Evolutionary conservation across 768 basidiomycete species (phyloP).

Genomic region (Lactifluus subvellereus): DNA sequence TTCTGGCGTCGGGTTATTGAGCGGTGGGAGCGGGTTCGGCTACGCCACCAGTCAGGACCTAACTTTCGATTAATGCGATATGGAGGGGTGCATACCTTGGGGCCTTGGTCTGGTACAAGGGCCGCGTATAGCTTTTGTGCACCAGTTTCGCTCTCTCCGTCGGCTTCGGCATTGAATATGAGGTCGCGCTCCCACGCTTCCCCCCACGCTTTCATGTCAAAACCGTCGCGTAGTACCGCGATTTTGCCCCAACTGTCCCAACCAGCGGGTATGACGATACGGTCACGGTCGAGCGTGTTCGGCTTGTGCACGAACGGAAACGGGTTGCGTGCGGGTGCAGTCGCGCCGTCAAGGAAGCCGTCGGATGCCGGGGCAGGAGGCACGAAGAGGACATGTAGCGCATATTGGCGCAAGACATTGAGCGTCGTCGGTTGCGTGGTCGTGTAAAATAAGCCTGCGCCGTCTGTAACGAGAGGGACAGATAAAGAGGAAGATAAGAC

Average conservation of each 20-base stretch:
- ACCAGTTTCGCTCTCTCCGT: slow-evolving; percentile 40
- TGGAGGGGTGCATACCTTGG: slow-evolving; percentile 47
- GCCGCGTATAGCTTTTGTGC: slow-evolving; percentile 62
- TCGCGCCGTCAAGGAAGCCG: slow-evolving; percentile 31
- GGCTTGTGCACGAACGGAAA: slow-evolving; percentile 86
- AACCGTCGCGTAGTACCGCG: slow-evolving; percentile 80
- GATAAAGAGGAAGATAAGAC: slow-evolving; percentile 5
- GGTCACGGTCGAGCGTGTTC: slow-evolving; percentile 90
- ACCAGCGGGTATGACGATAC: slow-evolving; percentile 86
- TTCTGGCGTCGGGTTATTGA: slow-evolving; percentile 81
- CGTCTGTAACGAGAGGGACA: slow-evolving; percentile 49
- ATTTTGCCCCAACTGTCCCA: slow-evolving; percentile 99
- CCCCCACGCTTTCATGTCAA: slow-evolving; percentile 76
- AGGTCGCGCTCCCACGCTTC: slow-evolving; percentile 77
- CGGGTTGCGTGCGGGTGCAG: slow-evolving; percentile 58
- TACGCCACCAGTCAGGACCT: slow-evolving; percentile 27
- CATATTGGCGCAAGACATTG: slow-evolving; percentile 72
- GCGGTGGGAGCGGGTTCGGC: slow-evolving; percentile 62
- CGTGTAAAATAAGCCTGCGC: slow-evolving; percentile 88
- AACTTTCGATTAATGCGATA: background rate
- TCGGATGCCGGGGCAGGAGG: slow-evolving; percentile 55
- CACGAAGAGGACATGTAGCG: slow-evolving; percentile 74
- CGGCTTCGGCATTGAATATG: slow-evolving; percentile 33
- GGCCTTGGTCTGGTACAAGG: slow-evolving; percentile 71
- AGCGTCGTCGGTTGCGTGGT: slow-evolving; percentile 74